Conservation (phyloP, 306 rosid genomes). For the Corylus avellana region DNA sequence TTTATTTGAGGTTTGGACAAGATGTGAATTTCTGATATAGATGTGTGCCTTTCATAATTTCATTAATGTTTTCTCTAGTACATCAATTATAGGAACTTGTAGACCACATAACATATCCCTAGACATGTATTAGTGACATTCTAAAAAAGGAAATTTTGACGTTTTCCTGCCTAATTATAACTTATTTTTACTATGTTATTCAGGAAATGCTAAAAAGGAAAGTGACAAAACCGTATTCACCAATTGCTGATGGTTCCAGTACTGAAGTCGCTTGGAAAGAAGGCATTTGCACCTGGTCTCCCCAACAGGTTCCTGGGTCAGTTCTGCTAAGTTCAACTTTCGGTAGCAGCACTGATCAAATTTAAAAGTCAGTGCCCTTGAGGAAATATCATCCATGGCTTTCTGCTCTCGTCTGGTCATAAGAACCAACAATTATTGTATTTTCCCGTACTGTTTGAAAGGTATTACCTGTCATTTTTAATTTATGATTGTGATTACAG, state of each 20-base stretch:
- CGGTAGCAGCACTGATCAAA: constrained; percentile 50
- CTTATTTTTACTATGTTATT: constrained; percentile 30
- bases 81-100: neutral
- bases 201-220: constrained; percentile 54
- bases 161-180: constrained; percentile 9
- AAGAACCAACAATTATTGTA: neutral
- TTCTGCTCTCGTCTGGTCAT: neutral
- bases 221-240: constrained; percentile 80
- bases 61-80: neutral
- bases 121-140: neutral
- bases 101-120: neutral
- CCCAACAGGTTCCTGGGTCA: constrained; percentile 57
- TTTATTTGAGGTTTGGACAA: neutral
- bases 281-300: constrained; percentile 46
- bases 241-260: constrained; percentile 50
- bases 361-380: constrained; percentile 20
- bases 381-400: constrained; percentile 3
- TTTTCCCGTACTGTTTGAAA: neutral
- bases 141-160: neutral
- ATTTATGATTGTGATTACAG: neutral
- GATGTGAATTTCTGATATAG: neutral
- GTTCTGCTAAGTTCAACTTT: constrained; percentile 69
- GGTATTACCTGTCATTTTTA: neutral
- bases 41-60: neutral
- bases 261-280: constrained; percentile 56